These are phyloP conservation scores for Pichia sp. DNA, from an alignment of 1,139 yeast species.

Conservation along the genomic window DNA sequence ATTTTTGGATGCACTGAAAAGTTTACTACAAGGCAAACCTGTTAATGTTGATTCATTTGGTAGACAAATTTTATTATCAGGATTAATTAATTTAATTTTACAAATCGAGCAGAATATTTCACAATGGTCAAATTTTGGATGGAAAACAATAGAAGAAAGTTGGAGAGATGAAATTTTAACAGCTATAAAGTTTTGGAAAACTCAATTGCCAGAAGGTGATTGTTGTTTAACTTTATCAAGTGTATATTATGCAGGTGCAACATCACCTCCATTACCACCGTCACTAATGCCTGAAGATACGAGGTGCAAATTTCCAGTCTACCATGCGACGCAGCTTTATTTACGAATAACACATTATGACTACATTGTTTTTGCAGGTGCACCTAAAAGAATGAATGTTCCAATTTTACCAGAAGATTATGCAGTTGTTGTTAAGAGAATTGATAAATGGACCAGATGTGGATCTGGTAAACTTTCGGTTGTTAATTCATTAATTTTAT, in stretches of 20 bases:
- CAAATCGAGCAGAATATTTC: slow-evolving; percentile 53
- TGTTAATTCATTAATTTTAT: slow-evolving; percentile 50
- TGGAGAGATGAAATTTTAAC: slow-evolving; percentile 60
- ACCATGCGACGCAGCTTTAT: slow-evolving; percentile 64
- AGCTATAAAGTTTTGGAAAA: slow-evolving; percentile 54
- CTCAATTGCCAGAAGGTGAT: slow-evolving; percentile 17
- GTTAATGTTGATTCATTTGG: slow-evolving; percentile 40
- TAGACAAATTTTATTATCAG: slow-evolving; percentile 57
- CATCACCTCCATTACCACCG: slow-evolving; percentile 9
- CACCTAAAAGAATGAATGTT: slow-evolving; percentile 72
- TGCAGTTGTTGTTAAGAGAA: slow-evolving; percentile 43
- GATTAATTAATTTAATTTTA: slow-evolving; percentile 56
- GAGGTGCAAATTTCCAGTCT: slow-evolving; percentile 48
- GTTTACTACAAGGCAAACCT: slow-evolving; percentile 42
- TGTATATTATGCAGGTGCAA: slow-evolving; percentile 11
- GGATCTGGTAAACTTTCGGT: slow-evolving; percentile 39
- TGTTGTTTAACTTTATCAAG: slow-evolving; percentile 19
- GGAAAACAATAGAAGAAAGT: slow-evolving; percentile 33
- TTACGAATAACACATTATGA: slow-evolving; percentile 65
- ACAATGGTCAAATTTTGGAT: slow-evolving; percentile 27
- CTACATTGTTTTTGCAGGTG: slow-evolving; percentile 70
- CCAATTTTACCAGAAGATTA: slow-evolving; percentile 51
- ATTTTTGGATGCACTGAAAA: slow-evolving; percentile 48
- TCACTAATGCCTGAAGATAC: slow-evolving; percentile 27
- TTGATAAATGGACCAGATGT: slow-evolving; percentile 44